phyloP scores from a whole-genome alignment of 176 grass and related monocot species.

The Neostapfia colusana region DNA sequence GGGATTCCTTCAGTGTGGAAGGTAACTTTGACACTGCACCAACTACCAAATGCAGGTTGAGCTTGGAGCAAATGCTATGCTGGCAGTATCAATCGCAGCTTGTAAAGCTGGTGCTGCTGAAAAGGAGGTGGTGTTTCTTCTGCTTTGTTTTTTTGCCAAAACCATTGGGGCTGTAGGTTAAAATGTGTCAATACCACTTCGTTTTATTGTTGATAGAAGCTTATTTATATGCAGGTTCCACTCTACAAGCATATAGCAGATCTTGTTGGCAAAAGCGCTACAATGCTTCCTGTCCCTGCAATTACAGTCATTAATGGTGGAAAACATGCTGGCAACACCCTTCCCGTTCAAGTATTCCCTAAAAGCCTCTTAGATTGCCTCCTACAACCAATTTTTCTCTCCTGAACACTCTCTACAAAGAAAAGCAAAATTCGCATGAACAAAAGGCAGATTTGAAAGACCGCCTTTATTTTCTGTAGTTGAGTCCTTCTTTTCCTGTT shows the following conservation, averaged over 20 bases:
- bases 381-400: slow-evolving; percentile 19
- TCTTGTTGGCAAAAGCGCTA: slow-evolving; percentile 80
- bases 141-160: not conserved
- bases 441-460: not conserved
- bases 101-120: slow-evolving; percentile 98
- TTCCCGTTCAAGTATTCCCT: slow-evolving; percentile 71
- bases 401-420: slow-evolving; percentile 10
- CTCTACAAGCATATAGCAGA: slow-evolving; percentile 96
- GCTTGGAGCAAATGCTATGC: slow-evolving; percentile 83
- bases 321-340: slow-evolving; percentile 77
- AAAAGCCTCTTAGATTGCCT: slow-evolving; percentile 25
- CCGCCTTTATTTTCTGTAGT: not conserved
- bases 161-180: not conserved
- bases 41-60: slow-evolving; percentile 54
- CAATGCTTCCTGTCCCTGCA: slow-evolving; percentile 74
- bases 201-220: slow-evolving; percentile 27
- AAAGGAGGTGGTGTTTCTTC: slow-evolving; percentile 65
- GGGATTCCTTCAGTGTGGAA: not conserved
- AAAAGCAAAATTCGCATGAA: not conserved
- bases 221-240: slow-evolving; percentile 60
- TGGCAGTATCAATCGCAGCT: slow-evolving; percentile 95
- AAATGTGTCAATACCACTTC: not conserved
- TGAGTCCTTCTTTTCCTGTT: not conserved
- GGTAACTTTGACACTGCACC: slow-evolving; percentile 17
- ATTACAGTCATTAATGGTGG: slow-evolving; percentile 92